Base-by-base conservation (phyloP, 2,329 filamentous ascomycete species). In the Lasiodiplodia theobromae region DNA sequence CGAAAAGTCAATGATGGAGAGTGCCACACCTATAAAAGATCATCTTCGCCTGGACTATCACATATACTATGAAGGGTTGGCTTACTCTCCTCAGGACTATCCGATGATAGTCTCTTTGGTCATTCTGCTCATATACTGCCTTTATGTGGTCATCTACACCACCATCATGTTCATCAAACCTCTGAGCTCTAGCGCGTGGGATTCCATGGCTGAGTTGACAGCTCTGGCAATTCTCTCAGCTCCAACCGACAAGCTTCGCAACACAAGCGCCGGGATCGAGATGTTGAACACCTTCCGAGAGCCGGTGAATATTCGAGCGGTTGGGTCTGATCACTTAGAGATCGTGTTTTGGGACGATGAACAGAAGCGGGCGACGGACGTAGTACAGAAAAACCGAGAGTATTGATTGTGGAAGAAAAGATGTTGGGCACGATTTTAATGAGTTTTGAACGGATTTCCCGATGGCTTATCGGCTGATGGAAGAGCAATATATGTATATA, bases 121-220 rank as follows among this genome's bases (percentile, higher is more conserved):
- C 4, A n/a, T 56, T 4, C n/a, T 56, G 52, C 6, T 56, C 31
- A 7, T 40, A 21, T 23, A 57, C 25, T 34, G 28, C 28, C 5
- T 25, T 18, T 56, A 56, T 16, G 28, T 56, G 4, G 16, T n/a
- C 2, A 16, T 56, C 28, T 56, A 7, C 52, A 28, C 7, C 8
- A 16, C 18, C 5, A 8, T 37, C 14, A 21, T 56, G 8, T 12
- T n/a, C 5, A 34, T 34, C 18, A 31, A n/a, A 1, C 52, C 52
- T 8, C 14, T 18, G 6, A 34, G 25, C 34, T 57, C 38, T 12
- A 44, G 23, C 16, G 51, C 64, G 11, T 66, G 64, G 65, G 40
- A 67, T 11, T 67, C 65, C 11, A 60, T 57, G 18, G 23, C 64
- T 25, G 64, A 66, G 47, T 12, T 49, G 12, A 57, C 52, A 7